phyloP scores from a whole-genome alignment of 2,329 filamentous ascomycete genomes.

The Cordyceps cicadae region DNA sequence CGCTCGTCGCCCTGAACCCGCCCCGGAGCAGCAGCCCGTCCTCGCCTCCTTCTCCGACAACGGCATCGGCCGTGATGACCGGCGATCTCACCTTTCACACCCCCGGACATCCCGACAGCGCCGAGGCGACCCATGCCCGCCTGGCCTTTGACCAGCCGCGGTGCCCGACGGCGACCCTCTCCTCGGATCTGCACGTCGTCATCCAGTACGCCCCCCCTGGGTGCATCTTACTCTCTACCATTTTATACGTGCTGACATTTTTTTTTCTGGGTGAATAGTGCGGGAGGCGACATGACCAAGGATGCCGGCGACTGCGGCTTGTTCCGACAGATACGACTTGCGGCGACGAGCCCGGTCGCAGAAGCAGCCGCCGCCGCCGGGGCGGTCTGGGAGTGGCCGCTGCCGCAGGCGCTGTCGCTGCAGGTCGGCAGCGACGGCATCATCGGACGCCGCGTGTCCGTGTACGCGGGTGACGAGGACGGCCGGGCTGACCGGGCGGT shows the following conservation, averaged over 20 bases:
- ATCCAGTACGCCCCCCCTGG: slow-evolving; percentile 36
- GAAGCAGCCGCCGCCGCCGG: not conserved
- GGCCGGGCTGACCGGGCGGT: slow-evolving; percentile 21
- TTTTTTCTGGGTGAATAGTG: slow-evolving; percentile 17
- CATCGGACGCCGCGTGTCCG: slow-evolving; percentile 39
- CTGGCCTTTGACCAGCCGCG: slow-evolving; percentile 26
- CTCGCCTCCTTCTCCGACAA: too few species aligned
- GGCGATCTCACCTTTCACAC: slow-evolving; percentile 39
- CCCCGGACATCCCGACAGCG: slow-evolving; percentile 28
- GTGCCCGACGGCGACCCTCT: not conserved
- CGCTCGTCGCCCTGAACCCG: slow-evolving; percentile 35
- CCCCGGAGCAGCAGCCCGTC: slow-evolving; percentile 6
- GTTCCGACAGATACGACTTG: slow-evolving; percentile 30
- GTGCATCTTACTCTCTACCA: too few species aligned
- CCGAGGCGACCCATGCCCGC: slow-evolving; percentile 34
- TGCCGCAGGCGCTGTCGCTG: slow-evolving; percentile 33
- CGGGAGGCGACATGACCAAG: slow-evolving; percentile 35
- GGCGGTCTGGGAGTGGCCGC: slow-evolving; percentile 25
- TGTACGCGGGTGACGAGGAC: slow-evolving; percentile 21
- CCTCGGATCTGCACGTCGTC: slow-evolving; percentile 27
- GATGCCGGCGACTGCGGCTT: slow-evolving; percentile 33
- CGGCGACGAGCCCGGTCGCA: not conserved
- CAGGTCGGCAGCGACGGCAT: slow-evolving; percentile 38
- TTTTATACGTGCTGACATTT: too few species aligned
- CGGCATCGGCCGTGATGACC: slow-evolving; percentile 13